A percentile compares a stretch with the other conserved stretches of the same genome.
These are phyloP conservation scores for Albugo candida DNA, from an alignment of 352 stramenopile genomes.

Conservation along the genomic window DNA sequence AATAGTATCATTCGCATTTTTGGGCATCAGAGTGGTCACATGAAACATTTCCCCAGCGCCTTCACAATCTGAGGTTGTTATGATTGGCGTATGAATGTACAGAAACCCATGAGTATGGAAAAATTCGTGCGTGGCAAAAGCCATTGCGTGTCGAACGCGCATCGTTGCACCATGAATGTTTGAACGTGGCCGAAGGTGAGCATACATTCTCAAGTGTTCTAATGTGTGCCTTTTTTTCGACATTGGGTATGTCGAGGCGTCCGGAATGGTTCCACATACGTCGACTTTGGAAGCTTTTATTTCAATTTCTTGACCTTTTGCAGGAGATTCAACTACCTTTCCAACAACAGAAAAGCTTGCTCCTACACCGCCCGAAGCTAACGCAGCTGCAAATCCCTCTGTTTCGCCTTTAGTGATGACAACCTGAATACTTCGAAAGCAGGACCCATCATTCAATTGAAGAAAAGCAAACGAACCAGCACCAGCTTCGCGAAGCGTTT, in stretches of 20 bases:
- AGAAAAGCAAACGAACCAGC: constrained; percentile 86
- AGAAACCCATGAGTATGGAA: constrained; percentile 86
- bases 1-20: constrained; percentile 52
- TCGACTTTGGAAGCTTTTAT: constrained; percentile 75
- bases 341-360: constrained; percentile 71
- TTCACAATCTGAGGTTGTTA: constrained; percentile 95
- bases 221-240: constrained; percentile 86
- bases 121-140: constrained; percentile 86
- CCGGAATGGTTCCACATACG: constrained; percentile 73
- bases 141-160: constrained; percentile 85
- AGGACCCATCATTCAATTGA: constrained; percentile 90
- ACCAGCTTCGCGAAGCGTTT: constrained; percentile 78
- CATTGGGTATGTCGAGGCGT: constrained; percentile 81
- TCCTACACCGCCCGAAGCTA: constrained; percentile 69
- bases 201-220: constrained; percentile 84
- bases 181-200: constrained; percentile 83
- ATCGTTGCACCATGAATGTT: constrained; percentile 85
- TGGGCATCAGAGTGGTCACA: constrained; percentile 82
- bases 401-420: constrained; percentile 62
- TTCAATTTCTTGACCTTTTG: constrained; percentile 85
- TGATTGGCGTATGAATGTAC: constrained; percentile 90
- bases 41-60: constrained; percentile 94
- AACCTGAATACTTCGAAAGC: constrained; percentile 73
- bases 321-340: constrained; percentile 67
- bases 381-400: constrained; percentile 52